These are phyloP conservation scores for Fusarium pininemorale DNA, from an alignment of 2,329 filamentous ascomycete species.

Conservation along the genomic window DNA sequence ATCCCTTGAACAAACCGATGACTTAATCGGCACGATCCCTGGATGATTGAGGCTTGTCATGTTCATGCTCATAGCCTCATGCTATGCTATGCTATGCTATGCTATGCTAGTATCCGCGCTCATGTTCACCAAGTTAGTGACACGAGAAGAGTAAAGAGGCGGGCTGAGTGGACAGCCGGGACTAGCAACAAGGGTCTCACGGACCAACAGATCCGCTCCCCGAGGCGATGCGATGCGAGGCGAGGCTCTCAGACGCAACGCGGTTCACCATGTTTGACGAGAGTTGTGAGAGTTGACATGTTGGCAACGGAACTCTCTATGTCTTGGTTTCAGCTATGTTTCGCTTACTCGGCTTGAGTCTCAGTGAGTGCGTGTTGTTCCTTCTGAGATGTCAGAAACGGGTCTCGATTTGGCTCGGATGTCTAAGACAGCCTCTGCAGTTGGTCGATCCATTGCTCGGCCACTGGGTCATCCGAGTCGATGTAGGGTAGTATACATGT, in stretches of 20 bases:
- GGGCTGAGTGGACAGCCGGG: slow-evolving; percentile 32
- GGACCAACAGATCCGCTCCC: slow-evolving; percentile 30
- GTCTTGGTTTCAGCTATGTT: slow-evolving; percentile 38
- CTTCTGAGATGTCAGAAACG: slow-evolving; percentile 29
- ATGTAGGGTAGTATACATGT: slow-evolving; percentile 27
- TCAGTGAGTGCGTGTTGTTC: background rate
- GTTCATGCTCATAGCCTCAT: background rate
- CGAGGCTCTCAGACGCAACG: slow-evolving; percentile 23
- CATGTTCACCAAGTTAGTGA: background rate
- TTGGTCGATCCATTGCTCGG: slow-evolving; percentile 8
- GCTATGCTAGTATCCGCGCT: background rate
- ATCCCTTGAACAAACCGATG: slow-evolving; percentile 15
- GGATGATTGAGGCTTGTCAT: too few relatives aligned
- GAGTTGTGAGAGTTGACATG: slow-evolving; percentile 18
- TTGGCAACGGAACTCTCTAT: slow-evolving; percentile 7
- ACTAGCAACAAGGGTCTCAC: slow-evolving; percentile 23
- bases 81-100: background rate
- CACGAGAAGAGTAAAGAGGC: slow-evolving; percentile 28
- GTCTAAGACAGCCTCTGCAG: slow-evolving; percentile 18
- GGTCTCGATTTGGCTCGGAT: background rate
- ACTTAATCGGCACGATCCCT: slow-evolving; percentile 27
- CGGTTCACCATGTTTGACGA: slow-evolving; percentile 27
- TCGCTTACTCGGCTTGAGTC: slow-evolving; percentile 22
- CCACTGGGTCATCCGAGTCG: background rate
- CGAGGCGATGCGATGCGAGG: background rate